phyloP scores from a whole-genome alignment of 768 basidiomycete species.

The Collybia sp. region DNA sequence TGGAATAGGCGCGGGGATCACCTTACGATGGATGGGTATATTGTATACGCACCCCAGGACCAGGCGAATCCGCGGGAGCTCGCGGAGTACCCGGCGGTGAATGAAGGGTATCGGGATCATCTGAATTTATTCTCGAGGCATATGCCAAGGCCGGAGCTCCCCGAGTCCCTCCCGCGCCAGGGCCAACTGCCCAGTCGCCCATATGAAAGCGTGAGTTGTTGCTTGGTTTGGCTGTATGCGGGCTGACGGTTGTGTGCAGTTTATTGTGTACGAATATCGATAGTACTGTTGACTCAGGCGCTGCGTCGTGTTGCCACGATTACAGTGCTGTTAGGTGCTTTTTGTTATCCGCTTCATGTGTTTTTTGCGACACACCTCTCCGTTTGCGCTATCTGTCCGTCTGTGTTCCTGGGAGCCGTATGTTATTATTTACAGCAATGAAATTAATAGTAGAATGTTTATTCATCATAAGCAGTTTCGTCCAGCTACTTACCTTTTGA shows the following conservation, averaged over 20 bases:
- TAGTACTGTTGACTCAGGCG: constrained; percentile 7
- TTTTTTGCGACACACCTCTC: not conserved
- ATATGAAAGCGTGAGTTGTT: constrained; percentile 45
- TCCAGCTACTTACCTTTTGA: too few relatives aligned
- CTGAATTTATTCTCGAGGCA: constrained; percentile 36
- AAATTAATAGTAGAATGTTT: too few relatives aligned
- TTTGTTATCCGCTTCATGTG: not conserved
- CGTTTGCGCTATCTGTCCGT: too few relatives aligned
- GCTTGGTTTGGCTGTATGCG: not conserved
- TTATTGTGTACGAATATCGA: constrained; percentile 33
- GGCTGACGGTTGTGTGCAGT: constrained; percentile 20
- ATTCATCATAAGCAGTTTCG: too few relatives aligned
- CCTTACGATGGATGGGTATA: constrained; percentile 45
- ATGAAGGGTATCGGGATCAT: constrained; percentile 54
- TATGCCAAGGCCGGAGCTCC: constrained; percentile 48
- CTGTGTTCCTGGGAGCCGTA: too few relatives aligned
- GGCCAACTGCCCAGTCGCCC: constrained; percentile 51
- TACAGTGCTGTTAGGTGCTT: not conserved
- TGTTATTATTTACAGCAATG: too few relatives aligned
- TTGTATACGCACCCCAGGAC: constrained; percentile 62
- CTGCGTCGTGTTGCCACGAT: constrained; percentile 17
- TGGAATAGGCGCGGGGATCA: constrained; percentile 81
- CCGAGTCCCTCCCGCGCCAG: constrained; percentile 53
- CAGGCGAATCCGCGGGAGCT: constrained; percentile 59
- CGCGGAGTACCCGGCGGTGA: constrained; percentile 49